Base-by-base conservation (phyloP, 305 asterid genomes). In the Fraxinus dipetala region DNA sequence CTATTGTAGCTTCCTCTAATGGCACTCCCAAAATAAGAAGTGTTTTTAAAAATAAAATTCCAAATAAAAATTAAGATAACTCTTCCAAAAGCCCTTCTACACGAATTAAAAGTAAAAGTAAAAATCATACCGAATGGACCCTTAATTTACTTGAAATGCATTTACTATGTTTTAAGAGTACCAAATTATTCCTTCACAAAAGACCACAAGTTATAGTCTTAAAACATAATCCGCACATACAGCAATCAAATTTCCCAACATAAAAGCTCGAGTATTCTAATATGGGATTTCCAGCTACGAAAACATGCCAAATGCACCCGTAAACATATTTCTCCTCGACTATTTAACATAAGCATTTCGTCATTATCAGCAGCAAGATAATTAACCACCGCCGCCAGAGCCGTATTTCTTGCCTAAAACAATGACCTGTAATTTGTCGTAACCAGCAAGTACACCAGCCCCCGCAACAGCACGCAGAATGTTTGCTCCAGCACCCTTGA, bases 401-500 rank as follows among this genome's bases (percentile, higher is more conserved):
- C 80, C 80, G 2, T 77, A 77, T 48, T 77, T 77, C 80, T 77
- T 77, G 80, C 80, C 80, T 3, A 77, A 63, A 61, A 56, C 43
- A 2, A 77, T 2, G 73, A 77, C 34, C 80, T 77, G 80, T 35
- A 77, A 77, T 54, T 77, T 77, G 72, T 77, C 80, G 34, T 77
- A 77, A 56, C 80, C 80, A 13, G 80, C 80, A 32, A 77, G 80
- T 7, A 54, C 80, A 28, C 80, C 80, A 4, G 80, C 80, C 6
- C 80, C 80, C 4, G 80, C 80, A 7, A 77, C 80, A 56, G 80
- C 80, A 28, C 80, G 70, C 51, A 77, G 73, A 28, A 77, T 77
- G 73, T 77, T 77, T 20, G 80, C 80, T 51, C 80, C 80, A 20
- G 72, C 80, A 16, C 80, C 80, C 80, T 77, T 77, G 45, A 77